Conservation (phyloP, 805 yeast genomes). For the Starmerella floricola region DNA sequence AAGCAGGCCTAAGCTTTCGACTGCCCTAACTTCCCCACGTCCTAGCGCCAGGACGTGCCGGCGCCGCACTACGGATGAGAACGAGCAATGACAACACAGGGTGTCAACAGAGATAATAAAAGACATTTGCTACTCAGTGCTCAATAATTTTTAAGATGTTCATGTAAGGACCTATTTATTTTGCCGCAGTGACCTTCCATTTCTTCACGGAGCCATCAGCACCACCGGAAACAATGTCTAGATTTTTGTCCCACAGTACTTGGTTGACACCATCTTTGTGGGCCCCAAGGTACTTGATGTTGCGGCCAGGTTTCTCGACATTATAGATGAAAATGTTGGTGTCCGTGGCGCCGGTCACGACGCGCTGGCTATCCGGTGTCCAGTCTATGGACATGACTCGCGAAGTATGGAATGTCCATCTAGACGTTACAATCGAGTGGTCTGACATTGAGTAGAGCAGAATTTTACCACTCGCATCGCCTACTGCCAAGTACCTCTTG, state of each 20-base stretch:
- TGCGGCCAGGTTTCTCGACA: constrained; percentile 65
- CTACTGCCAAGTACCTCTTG: constrained; percentile 61
- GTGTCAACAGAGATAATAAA: no score
- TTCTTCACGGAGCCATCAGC: constrained; percentile 66
- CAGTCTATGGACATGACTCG: constrained; percentile 66
- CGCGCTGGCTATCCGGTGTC: constrained; percentile 59
- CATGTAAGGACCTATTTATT: not conserved
- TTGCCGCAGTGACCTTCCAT: constrained; percentile 37
- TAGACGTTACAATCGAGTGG: constrained; percentile 49
- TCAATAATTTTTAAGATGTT: not conserved
- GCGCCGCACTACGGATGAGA: not conserved
- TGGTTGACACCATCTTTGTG: constrained; percentile 80
- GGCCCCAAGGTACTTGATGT: constrained; percentile 59
- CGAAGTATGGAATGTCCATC: constrained; percentile 95
- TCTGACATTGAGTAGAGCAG: constrained; percentile 50
- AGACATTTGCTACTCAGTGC: no score
- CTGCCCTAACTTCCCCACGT: no score
- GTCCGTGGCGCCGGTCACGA: constrained; percentile 75
- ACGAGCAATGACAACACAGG: not conserved
- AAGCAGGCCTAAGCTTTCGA: not conserved
- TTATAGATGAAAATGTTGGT: constrained; percentile 70
- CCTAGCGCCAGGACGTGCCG: not conserved
- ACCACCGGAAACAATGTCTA: constrained; percentile 56
- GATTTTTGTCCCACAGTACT: constrained; percentile 50
- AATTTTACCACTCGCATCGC: constrained; percentile 79